Evolutionary conservation across 2,329 filamentous ascomycete genomes (phyloP), one percentile per base, ranked within the genome.

Genomic region (Conoideocrella luteorostrata): DNA sequence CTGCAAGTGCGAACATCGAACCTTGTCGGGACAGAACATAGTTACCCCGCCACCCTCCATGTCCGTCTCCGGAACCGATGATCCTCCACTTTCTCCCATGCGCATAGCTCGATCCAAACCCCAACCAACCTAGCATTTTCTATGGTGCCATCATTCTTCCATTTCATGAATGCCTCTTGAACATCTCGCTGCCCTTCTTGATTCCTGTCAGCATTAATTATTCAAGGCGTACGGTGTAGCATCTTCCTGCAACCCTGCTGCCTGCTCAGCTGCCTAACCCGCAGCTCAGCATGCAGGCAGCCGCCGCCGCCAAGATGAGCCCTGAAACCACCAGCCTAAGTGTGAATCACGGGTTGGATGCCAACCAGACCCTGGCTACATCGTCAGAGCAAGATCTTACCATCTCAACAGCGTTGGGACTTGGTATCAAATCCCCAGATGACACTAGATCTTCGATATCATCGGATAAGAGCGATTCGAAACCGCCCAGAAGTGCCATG

Each of bases 401-500:
- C 60, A 63, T 43, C 65, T 66, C 48, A 53, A 56, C 42, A 62
- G 65, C 42, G 52, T 63, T 44, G 64, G 69, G 50, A 59, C 63
- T 39, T 13, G 43, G 48, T 33, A 33, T 49, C 10, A 50, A 39
- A 26, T 58, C 61, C 41, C 74, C 71, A 4, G 69, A 72, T 54
- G 70, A 71, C 47, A 70, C 69, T 15, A 61, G 65, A 29, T 75
- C 71, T 23, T 80, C 77, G 4, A 58, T 67, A 23, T 63, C 67
- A 13, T 80, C 77, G 12, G 71, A 78, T 51, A 66, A 68, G 53
- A 78, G 75, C 59, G 69, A 75, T 38, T 63, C 64, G 18, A 69
- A 68, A 50, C 59, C 61, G 29, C 69, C 71, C 37, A 68, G 77
- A 50, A 81, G 80, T 53, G 79, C 77, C 36, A 59, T 82, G 45